phyloP scores from a whole-genome alignment of 2,329 filamentous ascomycete genomes.

The Fusarium staphyleae region DNA sequence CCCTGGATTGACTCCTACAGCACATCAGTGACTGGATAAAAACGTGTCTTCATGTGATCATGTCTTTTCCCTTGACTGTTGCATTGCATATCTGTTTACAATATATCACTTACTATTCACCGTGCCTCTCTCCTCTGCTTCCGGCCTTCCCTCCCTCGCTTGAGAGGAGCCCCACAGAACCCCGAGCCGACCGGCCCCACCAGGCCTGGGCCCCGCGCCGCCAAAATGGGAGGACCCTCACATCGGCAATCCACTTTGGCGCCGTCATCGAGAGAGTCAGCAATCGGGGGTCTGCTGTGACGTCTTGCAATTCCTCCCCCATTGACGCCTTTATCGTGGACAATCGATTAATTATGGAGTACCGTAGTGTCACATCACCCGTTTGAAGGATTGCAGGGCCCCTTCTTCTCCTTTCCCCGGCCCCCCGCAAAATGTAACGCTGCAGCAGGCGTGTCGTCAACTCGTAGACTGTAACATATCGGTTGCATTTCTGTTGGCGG shows the following conservation, averaged over 20 bases:
- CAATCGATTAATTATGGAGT: no score
- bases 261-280: slow-evolving; percentile 23
- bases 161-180: slow-evolving; percentile 3
- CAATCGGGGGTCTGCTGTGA: slow-evolving; percentile 14
- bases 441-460: not conserved
- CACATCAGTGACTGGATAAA: not conserved
- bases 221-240: slow-evolving; percentile 1
- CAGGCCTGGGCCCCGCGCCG: slow-evolving; percentile 21
- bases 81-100: not conserved
- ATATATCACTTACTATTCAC: no score
- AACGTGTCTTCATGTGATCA: not conserved
- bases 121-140: slow-evolving; percentile 19
- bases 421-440: slow-evolving; percentile 18
- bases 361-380: not conserved
- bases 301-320: slow-evolving; percentile 8
- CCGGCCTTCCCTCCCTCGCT: slow-evolving; percentile 25
- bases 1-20: slow-evolving; percentile 10
- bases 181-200: slow-evolving; percentile 28
- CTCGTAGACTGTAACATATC: no score
- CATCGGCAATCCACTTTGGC: slow-evolving; percentile 20
- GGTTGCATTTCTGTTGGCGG: no score
- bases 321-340: not conserved
- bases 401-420: slow-evolving; percentile 2
- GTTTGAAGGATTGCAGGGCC: slow-evolving; percentile 5
- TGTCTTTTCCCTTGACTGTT: not conserved